Percentiles rank a stretch among this genome's conserved stretches.
These are phyloP conservation scores for Sporisorium graminicola DNA, from an alignment of 1,284 basidiomycete species.

Conservation along the genomic window DNA sequence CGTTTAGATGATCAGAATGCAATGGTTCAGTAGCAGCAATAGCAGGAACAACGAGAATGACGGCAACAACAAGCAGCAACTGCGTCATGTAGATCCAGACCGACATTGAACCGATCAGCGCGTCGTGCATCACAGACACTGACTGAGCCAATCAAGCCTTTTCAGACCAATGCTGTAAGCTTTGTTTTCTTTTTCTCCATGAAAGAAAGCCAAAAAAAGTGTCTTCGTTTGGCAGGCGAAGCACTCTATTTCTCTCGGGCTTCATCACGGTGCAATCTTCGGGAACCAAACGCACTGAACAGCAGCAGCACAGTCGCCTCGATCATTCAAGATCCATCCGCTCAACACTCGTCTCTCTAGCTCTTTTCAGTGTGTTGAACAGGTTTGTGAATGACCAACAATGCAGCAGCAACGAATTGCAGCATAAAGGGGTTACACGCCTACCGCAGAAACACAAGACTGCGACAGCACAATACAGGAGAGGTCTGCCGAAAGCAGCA, in stretches of 20 bases:
- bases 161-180: too few species aligned
- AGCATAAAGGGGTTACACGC: too few species aligned
- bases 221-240: neutral
- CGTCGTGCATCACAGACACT: neutral
- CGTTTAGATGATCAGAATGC: too few species aligned
- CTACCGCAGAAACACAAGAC: too few species aligned
- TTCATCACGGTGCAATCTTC: neutral
- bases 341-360: too few species aligned
- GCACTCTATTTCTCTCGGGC: neutral
- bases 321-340: too few species aligned
- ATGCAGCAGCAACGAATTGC: too few species aligned
- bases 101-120: neutral
- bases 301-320: neutral
- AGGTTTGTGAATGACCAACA: too few species aligned
- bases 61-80: neutral
- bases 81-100: slow-evolving; percentile 1
- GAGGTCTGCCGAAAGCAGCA: too few species aligned
- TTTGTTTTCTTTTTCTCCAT: neutral
- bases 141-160: too few species aligned
- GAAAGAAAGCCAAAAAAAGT: neutral
- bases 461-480: too few species aligned
- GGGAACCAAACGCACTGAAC: neutral
- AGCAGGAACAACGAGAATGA: neutral
- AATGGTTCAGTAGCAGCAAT: neutral
- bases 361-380: too few species aligned